Evolutionary conservation across 75 land plant species (phyloP).

Genomic region (Pinus tabuliformis): DNA sequence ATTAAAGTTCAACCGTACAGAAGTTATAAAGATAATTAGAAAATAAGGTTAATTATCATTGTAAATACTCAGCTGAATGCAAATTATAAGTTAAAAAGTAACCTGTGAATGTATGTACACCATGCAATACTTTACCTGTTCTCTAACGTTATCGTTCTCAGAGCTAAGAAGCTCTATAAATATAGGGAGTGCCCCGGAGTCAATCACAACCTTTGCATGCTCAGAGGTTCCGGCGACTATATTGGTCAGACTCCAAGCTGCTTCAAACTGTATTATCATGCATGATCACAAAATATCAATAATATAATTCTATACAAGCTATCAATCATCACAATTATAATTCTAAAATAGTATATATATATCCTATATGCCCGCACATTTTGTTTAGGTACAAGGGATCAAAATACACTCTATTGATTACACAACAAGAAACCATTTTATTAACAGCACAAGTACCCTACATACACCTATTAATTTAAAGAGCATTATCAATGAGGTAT

Average conservation of each 20-base stretch:
- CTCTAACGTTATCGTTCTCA: slow-evolving; percentile 83
- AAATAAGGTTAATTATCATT: not conserved
- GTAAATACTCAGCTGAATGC: no score
- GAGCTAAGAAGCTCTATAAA: slow-evolving; percentile 81
- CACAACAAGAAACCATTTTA: no score
- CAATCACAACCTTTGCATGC: slow-evolving; percentile 80
- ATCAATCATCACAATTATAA: not conserved
- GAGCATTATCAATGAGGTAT: no score
- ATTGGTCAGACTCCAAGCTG: slow-evolving; percentile 91
- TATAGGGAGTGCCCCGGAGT: slow-evolving; percentile 84
- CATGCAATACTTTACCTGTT: slow-evolving; percentile 60
- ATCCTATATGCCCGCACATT: no score
- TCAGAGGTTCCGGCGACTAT: slow-evolving; percentile 94
- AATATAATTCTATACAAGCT: not conserved
- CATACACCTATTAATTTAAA: no score
- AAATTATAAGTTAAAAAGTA: no score
- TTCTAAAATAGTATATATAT: no score
- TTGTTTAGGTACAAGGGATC: no score
- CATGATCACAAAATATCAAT: not conserved
- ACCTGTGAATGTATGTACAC: no score
- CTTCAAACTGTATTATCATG: slow-evolving; percentile 61
- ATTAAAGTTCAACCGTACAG: not conserved
- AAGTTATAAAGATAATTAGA: no score
- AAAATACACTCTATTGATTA: no score
- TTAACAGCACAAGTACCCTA: no score